These are phyloP conservation scores for Coffea humblotiana DNA, from an alignment of 305 asterid species.

Conservation along the genomic window DNA sequence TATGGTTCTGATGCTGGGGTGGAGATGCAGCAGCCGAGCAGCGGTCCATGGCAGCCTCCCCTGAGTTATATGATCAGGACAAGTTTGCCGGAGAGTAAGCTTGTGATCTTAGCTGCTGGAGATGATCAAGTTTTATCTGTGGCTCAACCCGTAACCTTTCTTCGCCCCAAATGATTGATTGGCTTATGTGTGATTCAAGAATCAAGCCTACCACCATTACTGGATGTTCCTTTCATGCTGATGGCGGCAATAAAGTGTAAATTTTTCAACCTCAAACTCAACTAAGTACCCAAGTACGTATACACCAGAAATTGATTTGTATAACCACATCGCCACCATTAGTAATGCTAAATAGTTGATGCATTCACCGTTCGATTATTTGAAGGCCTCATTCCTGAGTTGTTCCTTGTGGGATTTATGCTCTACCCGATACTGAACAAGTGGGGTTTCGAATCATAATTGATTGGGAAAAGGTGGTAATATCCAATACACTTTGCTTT, in stretches of 20 bases:
- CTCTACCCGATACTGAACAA: no score
- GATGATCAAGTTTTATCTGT: not conserved
- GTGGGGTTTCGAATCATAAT: not conserved
- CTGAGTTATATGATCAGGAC: not conserved
- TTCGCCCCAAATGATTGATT: not conserved
- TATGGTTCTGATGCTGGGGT: not conserved
- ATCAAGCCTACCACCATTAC: not conserved
- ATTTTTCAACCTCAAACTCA: not conserved
- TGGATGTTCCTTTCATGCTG: not conserved
- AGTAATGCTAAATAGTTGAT: no score
- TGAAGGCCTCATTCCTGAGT: no score
- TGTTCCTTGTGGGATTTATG: not conserved
- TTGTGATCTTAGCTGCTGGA: conserved; percentile 8
- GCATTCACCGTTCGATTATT: no score
- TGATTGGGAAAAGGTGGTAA: not conserved
- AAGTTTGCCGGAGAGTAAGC: conserved; percentile 7
- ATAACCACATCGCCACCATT: no score
- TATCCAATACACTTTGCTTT: not conserved
- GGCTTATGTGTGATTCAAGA: not conserved
- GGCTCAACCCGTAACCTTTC: not conserved
- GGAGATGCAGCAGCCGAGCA: conserved; percentile 11
- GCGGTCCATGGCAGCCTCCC: not conserved
- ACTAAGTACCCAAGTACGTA: no score
- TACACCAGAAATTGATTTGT: no score
- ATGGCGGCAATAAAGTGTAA: not conserved